Percentiles rank a stretch among this genome's conserved stretches.
Evolutionary conservation across 2,329 filamentous ascomycete species (phyloP).

Genomic region (Epichloe gansuensis): DNA sequence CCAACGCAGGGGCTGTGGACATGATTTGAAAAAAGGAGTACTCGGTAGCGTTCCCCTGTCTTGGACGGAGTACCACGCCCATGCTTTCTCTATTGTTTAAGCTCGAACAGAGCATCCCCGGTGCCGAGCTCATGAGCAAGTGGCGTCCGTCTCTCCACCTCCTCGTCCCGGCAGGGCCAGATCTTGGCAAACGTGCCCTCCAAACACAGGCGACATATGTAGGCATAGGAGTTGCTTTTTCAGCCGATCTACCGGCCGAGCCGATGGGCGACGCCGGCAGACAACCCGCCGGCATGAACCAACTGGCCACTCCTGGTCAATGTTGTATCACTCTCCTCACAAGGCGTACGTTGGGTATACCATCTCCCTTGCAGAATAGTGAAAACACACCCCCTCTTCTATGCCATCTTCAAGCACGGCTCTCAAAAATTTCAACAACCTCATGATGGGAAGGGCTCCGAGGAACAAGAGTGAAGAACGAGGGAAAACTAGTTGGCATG

Average conservation of each 20-base stretch:
- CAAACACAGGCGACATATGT: not conserved
- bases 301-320: not conserved
- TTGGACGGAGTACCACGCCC: too few relatives aligned
- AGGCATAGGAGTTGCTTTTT: not conserved
- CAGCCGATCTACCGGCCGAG: not conserved
- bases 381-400: too few relatives aligned
- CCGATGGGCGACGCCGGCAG: not conserved
- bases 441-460: not conserved
- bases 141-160: not conserved
- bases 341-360: not conserved
- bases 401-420: too few relatives aligned
- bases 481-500: not conserved
- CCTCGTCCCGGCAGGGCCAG: not conserved
- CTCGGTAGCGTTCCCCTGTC: too few relatives aligned
- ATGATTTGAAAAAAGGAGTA: too few relatives aligned
- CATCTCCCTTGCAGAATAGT: too few relatives aligned
- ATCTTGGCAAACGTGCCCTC: not conserved
- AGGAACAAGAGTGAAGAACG: not conserved
- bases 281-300: not conserved
- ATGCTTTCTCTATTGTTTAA: not conserved
- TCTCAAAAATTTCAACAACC: too few relatives aligned
- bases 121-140: not conserved
- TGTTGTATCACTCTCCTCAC: not conserved
- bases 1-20: too few relatives aligned
- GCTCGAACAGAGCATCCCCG: not conserved